These are phyloP conservation scores for Chaetomiaceae sp. DNA, from an alignment of 2,329 filamentous ascomycete genomes.

Conservation along the genomic window DNA sequence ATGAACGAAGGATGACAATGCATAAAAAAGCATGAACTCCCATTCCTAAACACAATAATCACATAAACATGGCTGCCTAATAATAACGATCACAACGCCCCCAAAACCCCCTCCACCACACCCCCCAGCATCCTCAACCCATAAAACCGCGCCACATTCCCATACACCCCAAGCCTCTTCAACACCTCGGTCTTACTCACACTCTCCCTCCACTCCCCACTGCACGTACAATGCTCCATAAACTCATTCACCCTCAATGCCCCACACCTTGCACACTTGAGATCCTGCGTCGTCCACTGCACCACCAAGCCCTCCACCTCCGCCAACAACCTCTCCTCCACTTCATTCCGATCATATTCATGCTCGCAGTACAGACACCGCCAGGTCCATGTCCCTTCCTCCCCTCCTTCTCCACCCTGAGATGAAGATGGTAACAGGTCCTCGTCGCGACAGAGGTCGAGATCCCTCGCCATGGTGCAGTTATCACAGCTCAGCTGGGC, in stretches of 20 bases:
- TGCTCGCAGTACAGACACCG: slow-evolving; percentile 70
- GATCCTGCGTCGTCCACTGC: slow-evolving; percentile 83
- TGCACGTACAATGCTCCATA: slow-evolving; percentile 93
- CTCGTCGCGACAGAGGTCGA: slow-evolving; percentile 89
- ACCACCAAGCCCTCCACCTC: slow-evolving; percentile 70
- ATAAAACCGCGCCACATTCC: slow-evolving; percentile 72
- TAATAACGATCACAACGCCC: slow-evolving; percentile 36
- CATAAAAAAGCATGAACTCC: not conserved
- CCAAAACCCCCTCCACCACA: slow-evolving; percentile 63
- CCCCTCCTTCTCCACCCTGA: slow-evolving; percentile 15
- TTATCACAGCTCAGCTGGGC: slow-evolving; percentile 78
- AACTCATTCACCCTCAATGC: slow-evolving; percentile 86
- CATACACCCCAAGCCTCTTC: slow-evolving; percentile 64
- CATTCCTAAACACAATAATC: too few relatives aligned
- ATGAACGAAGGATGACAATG: too few relatives aligned
- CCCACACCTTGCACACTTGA: slow-evolving; percentile 69
- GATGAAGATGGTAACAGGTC: slow-evolving; percentile 61
- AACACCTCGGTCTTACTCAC: slow-evolving; percentile 63
- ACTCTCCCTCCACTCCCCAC: slow-evolving; percentile 75
- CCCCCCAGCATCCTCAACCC: slow-evolving; percentile 74
- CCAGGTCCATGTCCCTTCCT: slow-evolving; percentile 52
- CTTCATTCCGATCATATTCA: slow-evolving; percentile 69
- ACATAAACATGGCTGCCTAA: not conserved
- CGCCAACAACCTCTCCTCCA: slow-evolving; percentile 79
- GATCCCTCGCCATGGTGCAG: slow-evolving; percentile 82